A percentile compares a stretch with the other conserved stretches of the same genome.
Evolutionary conservation across 163 green algal genomes (phyloP).

Genomic region (Smithsoniella earleae): DNA sequence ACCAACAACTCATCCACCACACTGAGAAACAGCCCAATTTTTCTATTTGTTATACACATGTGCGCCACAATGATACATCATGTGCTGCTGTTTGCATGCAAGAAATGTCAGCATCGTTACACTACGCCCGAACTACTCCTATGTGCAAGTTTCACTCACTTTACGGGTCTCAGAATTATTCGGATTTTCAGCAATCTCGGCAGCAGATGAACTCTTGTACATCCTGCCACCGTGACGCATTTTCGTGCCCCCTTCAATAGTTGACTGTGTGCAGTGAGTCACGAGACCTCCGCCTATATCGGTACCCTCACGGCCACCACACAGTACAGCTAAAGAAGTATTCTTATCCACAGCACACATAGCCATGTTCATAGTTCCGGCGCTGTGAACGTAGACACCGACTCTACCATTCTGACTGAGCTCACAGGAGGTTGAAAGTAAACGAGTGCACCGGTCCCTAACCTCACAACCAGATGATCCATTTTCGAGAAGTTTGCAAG

Average conservation of each 20-base stretch:
- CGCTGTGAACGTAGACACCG: constrained; percentile 24
- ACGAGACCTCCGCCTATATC: constrained; percentile 19
- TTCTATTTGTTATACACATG: too few relatives aligned
- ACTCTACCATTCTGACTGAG: constrained; percentile 7
- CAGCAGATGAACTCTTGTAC: background rate
- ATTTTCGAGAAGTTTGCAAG: background rate
- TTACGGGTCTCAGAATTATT: too few relatives aligned
- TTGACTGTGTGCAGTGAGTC: background rate
- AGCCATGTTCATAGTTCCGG: background rate
- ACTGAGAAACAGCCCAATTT: too few relatives aligned
- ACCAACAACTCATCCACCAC: too few relatives aligned
- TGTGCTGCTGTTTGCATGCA: too few relatives aligned
- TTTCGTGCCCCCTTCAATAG: background rate
- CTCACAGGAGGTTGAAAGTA: background rate
- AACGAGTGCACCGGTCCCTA: constrained; percentile 11
- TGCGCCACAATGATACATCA: too few relatives aligned
- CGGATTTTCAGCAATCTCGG: too few relatives aligned
- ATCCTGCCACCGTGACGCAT: constrained; percentile 15
- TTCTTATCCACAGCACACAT: background rate
- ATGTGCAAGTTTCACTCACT: too few relatives aligned
- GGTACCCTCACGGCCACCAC: background rate
- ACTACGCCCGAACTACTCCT: too few relatives aligned
- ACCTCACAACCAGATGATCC: constrained; percentile 20
- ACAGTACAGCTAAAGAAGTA: background rate
- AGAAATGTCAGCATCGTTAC: too few relatives aligned